Conservation (phyloP, 495 filamentous ascomycete genomes). For the Glutinoglossum americanum region DNA sequence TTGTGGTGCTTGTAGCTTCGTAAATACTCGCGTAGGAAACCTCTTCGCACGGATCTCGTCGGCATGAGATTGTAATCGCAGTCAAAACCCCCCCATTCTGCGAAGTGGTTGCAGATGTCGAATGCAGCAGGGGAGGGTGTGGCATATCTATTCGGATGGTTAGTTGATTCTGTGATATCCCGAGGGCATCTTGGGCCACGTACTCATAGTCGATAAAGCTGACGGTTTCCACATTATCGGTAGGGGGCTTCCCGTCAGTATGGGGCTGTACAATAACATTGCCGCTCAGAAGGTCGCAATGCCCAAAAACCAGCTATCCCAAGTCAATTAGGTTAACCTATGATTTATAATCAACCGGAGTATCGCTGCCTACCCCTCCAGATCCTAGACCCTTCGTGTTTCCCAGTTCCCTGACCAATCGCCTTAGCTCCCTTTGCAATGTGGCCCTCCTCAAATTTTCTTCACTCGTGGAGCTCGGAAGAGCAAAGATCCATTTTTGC, state of each 20-base stretch:
- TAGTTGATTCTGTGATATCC: not conserved
- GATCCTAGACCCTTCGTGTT: constrained; percentile 50
- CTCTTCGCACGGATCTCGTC: constrained; percentile 49
- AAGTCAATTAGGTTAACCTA: constrained; percentile 1
- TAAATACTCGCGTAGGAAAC: constrained; percentile 72
- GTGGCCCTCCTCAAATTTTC: constrained; percentile 40
- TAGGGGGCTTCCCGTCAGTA: constrained; percentile 11
- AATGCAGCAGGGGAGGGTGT: constrained; percentile 91
- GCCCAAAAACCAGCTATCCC: constrained; percentile 67
- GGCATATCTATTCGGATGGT: constrained; percentile 31
- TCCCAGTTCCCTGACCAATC: constrained; percentile 44
- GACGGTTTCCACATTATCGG: constrained; percentile 26
- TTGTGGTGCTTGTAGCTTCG: constrained; percentile 23
- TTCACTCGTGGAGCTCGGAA: constrained; percentile 46
- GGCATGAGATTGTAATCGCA: constrained; percentile 78
- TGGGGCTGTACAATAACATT: constrained; percentile 77
- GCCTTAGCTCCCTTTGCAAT: constrained; percentile 55
- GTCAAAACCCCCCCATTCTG: constrained; percentile 93
- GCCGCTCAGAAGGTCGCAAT: constrained; percentile 84
- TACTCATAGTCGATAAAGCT: constrained; percentile 94
- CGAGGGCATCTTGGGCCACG: not conserved
- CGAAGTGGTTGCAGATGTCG: constrained; percentile 97
- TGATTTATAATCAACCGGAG: not conserved
- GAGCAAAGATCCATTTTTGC: constrained; percentile 82
- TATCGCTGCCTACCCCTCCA: constrained; percentile 34